A percentile compares a stretch with the other conserved stretches of the same genome.
Conservation (phyloP, 345 rosid species). For the Eucalyptus pumila region DNA sequence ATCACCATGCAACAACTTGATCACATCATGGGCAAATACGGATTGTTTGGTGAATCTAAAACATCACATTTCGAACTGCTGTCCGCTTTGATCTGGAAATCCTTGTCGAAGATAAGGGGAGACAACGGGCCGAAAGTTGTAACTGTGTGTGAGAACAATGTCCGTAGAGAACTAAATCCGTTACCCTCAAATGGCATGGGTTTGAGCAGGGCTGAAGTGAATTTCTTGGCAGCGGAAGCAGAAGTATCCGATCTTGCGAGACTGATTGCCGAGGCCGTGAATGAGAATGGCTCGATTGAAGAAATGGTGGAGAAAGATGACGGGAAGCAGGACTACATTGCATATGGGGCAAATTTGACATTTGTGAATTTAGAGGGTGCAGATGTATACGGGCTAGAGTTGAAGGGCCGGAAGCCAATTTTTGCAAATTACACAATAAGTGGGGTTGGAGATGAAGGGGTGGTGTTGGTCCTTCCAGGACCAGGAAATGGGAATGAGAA, state of each 20-base stretch:
- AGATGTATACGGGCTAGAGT: constrained; percentile 23
- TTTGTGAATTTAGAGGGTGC: constrained; percentile 46
- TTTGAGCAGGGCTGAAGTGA: constrained; percentile 22
- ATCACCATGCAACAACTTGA: constrained; percentile 18
- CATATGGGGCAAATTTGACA: constrained; percentile 56
- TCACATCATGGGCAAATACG: not conserved
- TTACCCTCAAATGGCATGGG: constrained; percentile 16
- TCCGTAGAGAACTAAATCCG: not conserved
- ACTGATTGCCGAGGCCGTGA: constrained; percentile 5
- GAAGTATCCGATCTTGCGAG: constrained; percentile 21
- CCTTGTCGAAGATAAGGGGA: constrained; percentile 16
- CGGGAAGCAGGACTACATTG: constrained; percentile 18
- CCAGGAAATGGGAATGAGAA: not conserved
- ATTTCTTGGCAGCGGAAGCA: constrained; percentile 1
- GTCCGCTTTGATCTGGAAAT: constrained; percentile 51
- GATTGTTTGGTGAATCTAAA: not conserved
- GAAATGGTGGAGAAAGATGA: constrained; percentile 1
- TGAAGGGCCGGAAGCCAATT: constrained; percentile 32
- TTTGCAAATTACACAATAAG: constrained; percentile 29
- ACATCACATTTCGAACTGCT: constrained; percentile 19
- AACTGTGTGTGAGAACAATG: constrained; percentile 15
- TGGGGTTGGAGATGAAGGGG: constrained; percentile 60
- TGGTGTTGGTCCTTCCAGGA: constrained; percentile 27
- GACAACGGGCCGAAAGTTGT: constrained; percentile 10
- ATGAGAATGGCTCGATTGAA: constrained; percentile 13